Evolutionary conservation across 2,329 filamentous ascomycete species (phyloP).

Genomic region (Geosmithia putterillii): DNA sequence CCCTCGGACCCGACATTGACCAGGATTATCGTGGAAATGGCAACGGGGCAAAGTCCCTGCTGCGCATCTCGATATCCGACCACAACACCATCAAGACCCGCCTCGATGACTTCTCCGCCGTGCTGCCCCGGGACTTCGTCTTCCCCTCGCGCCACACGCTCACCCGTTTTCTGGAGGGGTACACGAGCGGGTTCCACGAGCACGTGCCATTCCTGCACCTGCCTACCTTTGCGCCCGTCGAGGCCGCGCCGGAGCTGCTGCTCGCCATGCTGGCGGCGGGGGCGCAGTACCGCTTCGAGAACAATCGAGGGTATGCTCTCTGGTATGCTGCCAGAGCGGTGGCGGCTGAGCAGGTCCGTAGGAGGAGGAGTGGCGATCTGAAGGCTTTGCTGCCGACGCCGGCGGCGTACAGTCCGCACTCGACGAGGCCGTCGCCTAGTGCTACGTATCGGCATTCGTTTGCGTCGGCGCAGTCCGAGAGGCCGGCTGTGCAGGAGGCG

Average conservation of each 20-base stretch:
- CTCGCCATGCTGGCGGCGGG: slow-evolving; percentile 57
- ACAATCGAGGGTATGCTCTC: slow-evolving; percentile 42
- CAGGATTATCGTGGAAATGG: too few relatives aligned
- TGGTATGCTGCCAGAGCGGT: slow-evolving; percentile 51
- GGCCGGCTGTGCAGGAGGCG: slow-evolving; percentile 44
- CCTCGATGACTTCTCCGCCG: slow-evolving; percentile 48
- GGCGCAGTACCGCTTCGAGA: slow-evolving; percentile 53
- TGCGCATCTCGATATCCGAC: slow-evolving; percentile 41
- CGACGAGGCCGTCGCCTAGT: slow-evolving; percentile 45
- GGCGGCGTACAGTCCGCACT: slow-evolving; percentile 47
- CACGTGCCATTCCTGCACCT: slow-evolving; percentile 51
- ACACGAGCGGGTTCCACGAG: slow-evolving; percentile 53
- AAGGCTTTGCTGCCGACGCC: slow-evolving; percentile 43
- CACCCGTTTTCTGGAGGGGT: slow-evolving; percentile 57
- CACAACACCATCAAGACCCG: slow-evolving; percentile 43
- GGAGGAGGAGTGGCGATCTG: slow-evolving; percentile 43
- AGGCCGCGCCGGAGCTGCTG: slow-evolving; percentile 56
- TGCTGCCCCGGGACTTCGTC: slow-evolving; percentile 49
- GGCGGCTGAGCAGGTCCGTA: slow-evolving; percentile 44
- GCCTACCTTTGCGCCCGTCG: slow-evolving; percentile 49
- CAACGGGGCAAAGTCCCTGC: slow-evolving; percentile 19
- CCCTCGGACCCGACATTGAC: slow-evolving; percentile 10
- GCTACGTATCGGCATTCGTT: slow-evolving; percentile 46
- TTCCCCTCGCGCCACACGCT: slow-evolving; percentile 59
- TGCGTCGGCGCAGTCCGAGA: slow-evolving; percentile 43